Conservation (phyloP, 2,329 filamentous ascomycete species). For the Zymoseptoria tritici region DNA sequence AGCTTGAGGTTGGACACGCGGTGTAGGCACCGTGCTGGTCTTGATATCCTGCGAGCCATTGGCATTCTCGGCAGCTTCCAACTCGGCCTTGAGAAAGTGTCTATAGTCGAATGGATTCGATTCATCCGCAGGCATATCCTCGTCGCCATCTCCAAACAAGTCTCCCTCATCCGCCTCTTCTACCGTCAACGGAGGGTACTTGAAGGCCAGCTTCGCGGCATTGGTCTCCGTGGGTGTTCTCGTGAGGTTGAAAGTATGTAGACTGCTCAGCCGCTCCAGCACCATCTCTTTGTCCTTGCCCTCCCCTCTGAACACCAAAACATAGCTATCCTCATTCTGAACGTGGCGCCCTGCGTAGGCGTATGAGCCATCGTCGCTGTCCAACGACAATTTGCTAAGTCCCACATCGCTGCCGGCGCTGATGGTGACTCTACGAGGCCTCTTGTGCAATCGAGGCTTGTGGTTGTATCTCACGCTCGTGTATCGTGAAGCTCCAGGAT, state of each 20-base stretch:
- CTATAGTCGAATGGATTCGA: constrained; percentile 44
- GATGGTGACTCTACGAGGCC: constrained; percentile 16
- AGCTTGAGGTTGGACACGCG: constrained; percentile 10
- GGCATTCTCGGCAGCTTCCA: constrained; percentile 20
- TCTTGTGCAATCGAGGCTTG: constrained; percentile 33
- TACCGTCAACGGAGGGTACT: constrained; percentile 51
- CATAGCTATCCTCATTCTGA: constrained; percentile 61
- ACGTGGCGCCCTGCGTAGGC: constrained; percentile 34
- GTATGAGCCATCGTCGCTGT: constrained; percentile 27
- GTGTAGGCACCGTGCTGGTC: constrained; percentile 20
- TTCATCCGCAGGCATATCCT: constrained; percentile 34
- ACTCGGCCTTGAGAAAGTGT: constrained; percentile 35
- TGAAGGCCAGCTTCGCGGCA: constrained; percentile 54
- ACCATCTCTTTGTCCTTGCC: constrained; percentile 22
- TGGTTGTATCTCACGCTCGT: constrained; percentile 36
- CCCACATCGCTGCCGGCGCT: constrained; percentile 16
- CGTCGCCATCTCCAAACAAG: constrained; percentile 27
- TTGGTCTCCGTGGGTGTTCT: constrained; percentile 60
- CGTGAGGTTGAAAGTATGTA: constrained; percentile 79
- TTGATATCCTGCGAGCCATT: constrained; percentile 9
- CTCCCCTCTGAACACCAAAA: constrained; percentile 33
- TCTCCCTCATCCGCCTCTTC: constrained; percentile 19
- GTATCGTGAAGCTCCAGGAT: constrained; percentile 9
- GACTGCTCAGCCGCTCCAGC: constrained; percentile 72
- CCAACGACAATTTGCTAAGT: constrained; percentile 14